A percentile compares a stretch with the other conserved stretches of the same genome.
Evolutionary conservation across 169 alveolate genomes (phyloP).

Genomic region (Plasmodium gonderi): DNA sequence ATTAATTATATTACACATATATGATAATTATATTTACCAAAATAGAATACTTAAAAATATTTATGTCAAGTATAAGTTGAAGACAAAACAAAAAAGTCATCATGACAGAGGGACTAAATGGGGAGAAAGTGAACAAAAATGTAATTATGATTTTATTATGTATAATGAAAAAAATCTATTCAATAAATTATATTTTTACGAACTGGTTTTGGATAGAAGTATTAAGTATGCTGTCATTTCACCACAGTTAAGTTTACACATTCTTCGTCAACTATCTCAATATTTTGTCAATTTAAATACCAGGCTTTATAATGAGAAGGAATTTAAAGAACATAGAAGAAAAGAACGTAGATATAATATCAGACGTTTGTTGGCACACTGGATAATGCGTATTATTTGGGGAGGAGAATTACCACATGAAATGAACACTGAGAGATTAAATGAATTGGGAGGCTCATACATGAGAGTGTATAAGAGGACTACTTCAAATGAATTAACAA

Average conservation of each 20-base stretch:
- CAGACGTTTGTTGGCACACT: neutral
- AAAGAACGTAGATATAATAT: neutral
- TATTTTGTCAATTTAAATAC: constrained; percentile 33
- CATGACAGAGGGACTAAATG: neutral
- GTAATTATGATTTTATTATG: constrained; percentile 35
- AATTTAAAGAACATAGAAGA: neutral
- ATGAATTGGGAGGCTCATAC: no score
- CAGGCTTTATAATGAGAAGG: constrained; percentile 17
- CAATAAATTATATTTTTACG: constrained; percentile 51
- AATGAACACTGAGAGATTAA: no score
- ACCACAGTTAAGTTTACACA: constrained; percentile 41
- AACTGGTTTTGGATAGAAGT: constrained; percentile 26
- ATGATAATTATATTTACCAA: constrained; percentile 56
- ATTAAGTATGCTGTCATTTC: constrained; percentile 41
- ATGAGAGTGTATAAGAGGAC: no score
- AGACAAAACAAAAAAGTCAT: neutral
- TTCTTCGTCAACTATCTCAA: constrained; percentile 14
- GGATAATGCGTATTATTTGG: neutral
- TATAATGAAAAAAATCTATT: constrained; percentile 32
- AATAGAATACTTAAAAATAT: constrained; percentile 4
- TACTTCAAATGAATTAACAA: no score
- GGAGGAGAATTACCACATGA: neutral
- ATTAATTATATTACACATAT: constrained; percentile 18
- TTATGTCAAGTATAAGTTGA: constrained; percentile 1
- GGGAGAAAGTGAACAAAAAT: neutral